Percentiles rank a stretch among this genome's conserved stretches.
Evolutionary conservation across 23 red algal species (phyloP).

Genomic region (Agarophyton chilense): DNA sequence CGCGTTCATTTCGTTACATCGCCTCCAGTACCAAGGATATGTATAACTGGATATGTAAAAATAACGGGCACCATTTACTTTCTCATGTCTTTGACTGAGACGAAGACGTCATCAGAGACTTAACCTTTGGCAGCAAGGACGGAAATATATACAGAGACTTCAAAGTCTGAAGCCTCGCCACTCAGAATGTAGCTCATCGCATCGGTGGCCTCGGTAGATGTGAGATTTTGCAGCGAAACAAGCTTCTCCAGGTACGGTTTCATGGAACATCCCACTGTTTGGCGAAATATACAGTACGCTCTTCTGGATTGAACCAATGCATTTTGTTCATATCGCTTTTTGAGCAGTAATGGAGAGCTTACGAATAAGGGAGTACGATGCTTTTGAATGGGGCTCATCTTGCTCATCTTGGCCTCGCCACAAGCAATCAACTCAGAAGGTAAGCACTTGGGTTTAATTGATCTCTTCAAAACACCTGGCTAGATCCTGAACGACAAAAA

Average conservation of each 20-base stretch:
- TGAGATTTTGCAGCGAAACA: constrained; percentile 17
- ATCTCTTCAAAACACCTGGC: too few species aligned
- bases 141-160: constrained; percentile 83
- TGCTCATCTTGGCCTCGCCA: background rate
- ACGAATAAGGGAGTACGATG: background rate
- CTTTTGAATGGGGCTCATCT: background rate
- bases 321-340: background rate
- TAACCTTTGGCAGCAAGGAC: constrained; percentile 88
- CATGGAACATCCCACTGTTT: constrained; percentile 37
- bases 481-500: too few species aligned
- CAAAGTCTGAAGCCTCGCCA: constrained; percentile 50
- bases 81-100: constrained; percentile 67
- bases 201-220: background rate
- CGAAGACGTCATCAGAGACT: constrained; percentile 79
- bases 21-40: constrained; percentile 98
- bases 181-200: constrained; percentile 51
- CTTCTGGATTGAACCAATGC: background rate
- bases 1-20: too few species aligned
- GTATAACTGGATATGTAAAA: constrained; percentile 21
- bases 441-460: too few species aligned
- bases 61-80: constrained; percentile 59
- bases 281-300: background rate
- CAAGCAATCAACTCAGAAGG: background rate
- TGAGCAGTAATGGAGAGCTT: background rate
- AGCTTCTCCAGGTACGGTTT: constrained; percentile 63